Conservation (phyloP, 805 yeast genomes). For the Candida wancherniae region DNA sequence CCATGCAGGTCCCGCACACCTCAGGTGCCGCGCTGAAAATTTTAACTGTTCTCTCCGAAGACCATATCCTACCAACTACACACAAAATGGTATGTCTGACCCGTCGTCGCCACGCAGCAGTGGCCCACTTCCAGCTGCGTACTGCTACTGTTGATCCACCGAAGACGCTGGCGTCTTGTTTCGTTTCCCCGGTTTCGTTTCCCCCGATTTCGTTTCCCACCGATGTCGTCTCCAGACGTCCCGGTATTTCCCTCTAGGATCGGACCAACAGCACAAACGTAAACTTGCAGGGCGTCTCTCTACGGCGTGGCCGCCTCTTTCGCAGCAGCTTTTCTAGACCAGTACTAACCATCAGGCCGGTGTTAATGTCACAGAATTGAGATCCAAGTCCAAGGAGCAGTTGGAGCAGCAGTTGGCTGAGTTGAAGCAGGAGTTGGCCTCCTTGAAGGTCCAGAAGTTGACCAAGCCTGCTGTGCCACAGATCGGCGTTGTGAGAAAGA, state of each 20-base stretch:
- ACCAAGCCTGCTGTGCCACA: conserved; percentile 91
- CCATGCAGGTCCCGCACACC: conserved; percentile 8
- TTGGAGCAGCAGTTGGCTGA: conserved; percentile 91
- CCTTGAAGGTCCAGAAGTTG: conserved; percentile 93
- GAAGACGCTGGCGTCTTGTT: no score
- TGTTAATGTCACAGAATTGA: conserved; percentile 92
- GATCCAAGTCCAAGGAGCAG: conserved; percentile 95
- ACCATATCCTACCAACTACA: conserved; percentile 10
- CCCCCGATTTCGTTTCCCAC: no score
- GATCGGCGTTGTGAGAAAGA: conserved; percentile 95
- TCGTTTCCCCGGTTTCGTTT: no score
- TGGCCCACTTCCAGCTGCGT: no score
- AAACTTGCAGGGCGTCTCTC: no score
- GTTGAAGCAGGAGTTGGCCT: conserved; percentile 93
- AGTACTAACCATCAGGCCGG: conserved; percentile 57
- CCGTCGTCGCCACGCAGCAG: no score
- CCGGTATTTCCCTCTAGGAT: no score
- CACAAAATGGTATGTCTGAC: conserved; percentile 23
- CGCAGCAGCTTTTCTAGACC: no score
- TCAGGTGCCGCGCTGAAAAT: conserved; percentile 14
- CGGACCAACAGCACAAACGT: no score
- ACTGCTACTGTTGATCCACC: no score
- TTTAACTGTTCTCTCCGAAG: conserved; percentile 14
- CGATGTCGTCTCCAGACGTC: no score
- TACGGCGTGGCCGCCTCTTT: no score